phyloP scores from a whole-genome alignment of 2,329 filamentous ascomycete species.

The Juglanconis juglandina region DNA sequence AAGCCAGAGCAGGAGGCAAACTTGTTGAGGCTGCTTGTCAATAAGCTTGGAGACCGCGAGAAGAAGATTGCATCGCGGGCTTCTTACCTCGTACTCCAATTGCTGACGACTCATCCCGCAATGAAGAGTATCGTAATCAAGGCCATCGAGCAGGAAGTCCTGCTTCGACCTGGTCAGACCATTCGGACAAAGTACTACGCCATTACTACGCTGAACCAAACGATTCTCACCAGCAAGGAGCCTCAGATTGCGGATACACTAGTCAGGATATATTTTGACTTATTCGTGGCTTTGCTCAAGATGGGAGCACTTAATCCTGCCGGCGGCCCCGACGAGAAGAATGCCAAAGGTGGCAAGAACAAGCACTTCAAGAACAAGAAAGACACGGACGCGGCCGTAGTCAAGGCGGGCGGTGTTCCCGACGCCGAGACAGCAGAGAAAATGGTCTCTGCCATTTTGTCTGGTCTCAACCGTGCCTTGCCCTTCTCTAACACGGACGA shows the following conservation, averaged over 20 bases:
- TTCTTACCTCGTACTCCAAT: conserved; percentile 88
- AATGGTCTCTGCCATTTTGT: conserved; percentile 84
- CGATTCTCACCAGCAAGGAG: conserved; percentile 82
- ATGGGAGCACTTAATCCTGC: conserved; percentile 41
- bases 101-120: conserved; percentile 81
- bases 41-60: conserved; percentile 93
- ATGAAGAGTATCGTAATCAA: conserved; percentile 91
- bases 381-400: conserved; percentile 23
- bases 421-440: conserved; percentile 81
- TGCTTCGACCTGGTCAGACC: conserved; percentile 84
- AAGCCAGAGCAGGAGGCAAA: conserved; percentile 98
- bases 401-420: conserved; percentile 33
- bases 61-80: conserved; percentile 93
- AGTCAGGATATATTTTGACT: conserved; percentile 84
- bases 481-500: conserved; percentile 85
- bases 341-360: conserved; percentile 39
- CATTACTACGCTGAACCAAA: conserved; percentile 95
- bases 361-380: conserved; percentile 31
- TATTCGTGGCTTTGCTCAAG: conserved; percentile 82
- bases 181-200: conserved; percentile 91
- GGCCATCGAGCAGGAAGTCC: conserved; percentile 79
- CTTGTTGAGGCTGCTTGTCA: conserved; percentile 82
- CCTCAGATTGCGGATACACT: conserved; percentile 75
- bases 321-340: conserved; percentile 35
- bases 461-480: conserved; percentile 92